These are phyloP conservation scores for Kregervanrija delftensis DNA, from an alignment of 805 yeast genomes.

Conservation along the genomic window DNA sequence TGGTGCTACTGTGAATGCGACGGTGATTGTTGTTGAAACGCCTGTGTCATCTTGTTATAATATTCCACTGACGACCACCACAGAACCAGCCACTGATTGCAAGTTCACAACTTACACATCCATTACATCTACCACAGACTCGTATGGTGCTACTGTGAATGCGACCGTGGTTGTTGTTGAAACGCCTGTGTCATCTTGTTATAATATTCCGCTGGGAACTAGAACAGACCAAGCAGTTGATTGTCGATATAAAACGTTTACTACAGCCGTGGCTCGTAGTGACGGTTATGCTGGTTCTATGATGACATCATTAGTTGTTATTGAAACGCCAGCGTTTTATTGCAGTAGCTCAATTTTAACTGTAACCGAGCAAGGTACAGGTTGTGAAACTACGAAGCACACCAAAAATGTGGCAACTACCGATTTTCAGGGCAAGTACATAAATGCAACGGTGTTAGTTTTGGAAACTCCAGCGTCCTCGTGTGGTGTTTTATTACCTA, in stretches of 20 bases:
- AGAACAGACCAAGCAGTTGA: background rate
- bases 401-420: background rate
- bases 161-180: conserved; percentile 5
- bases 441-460: background rate
- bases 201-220: background rate
- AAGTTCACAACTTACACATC: background rate
- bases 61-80: too few species aligned
- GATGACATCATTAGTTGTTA: too few species aligned
- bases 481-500: too few species aligned
- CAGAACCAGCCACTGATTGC: conserved; percentile 2
- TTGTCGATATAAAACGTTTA: background rate
- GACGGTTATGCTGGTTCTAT: too few species aligned
- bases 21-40: conserved; percentile 1
- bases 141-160: conserved; percentile 2
- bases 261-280: too few species aligned
- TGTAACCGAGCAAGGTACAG: background rate
- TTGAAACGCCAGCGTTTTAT: conserved; percentile 5
- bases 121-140: background rate
- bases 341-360: too few species aligned
- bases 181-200: conserved; percentile 2
- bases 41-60: conserved; percentile 2
- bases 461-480: background rate
- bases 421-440: background rate
- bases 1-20: background rate
- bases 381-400: background rate